Evolutionary conservation across 768 basidiomycete genomes (phyloP), one percentile per base, ranked within the genome.

Genomic region (Suillus americanus): DNA sequence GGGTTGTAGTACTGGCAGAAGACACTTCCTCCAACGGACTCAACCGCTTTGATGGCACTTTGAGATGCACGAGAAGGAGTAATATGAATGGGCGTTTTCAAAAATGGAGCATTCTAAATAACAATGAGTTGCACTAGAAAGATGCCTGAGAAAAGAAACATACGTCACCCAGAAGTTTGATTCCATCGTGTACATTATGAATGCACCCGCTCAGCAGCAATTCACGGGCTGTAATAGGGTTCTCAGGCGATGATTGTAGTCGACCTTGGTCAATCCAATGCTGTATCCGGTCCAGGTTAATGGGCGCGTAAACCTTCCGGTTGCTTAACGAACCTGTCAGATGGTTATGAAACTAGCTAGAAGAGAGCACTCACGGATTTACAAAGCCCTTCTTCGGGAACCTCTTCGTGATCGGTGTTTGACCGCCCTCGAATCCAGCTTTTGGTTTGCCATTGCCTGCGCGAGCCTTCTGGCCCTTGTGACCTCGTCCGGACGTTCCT

Each of bases 381-480:
- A 89, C 86, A 76, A 99, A 99, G 54, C 97, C 97, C 55, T 87
- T 85, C 81, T 99, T 99, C 6, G 97, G 97, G 73, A 96, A 92
- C 51, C 89, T 81, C 67, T 94, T 89, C 6, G 92, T 90, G 62
- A 99, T 87, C 16, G 97, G 93, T 5, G 97, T 98, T 76, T 98
- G 97, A 67, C 97, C 97, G 73, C 97, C 97, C 77, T 98, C 97
- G 67, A 98, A 99, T 7, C 93, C 89, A 33, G 86, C 82, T 69
- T 84, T 86, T 37, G 86, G 89, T 69, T 94, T 91, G 5, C 94
- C 92, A 64, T 90, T 88, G 2, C 96, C 96, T 5, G 94, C 87
- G 66, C 97, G 88, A 43, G 97, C 90, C 65, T 95, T 96, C 78
- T 97, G 95, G 69, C 97, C 97, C 71, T 99, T 99, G 77, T 92